Base-by-base conservation (phyloP, 1,284 basidiomycete genomes). In the Malassezia dermatis region DNA sequence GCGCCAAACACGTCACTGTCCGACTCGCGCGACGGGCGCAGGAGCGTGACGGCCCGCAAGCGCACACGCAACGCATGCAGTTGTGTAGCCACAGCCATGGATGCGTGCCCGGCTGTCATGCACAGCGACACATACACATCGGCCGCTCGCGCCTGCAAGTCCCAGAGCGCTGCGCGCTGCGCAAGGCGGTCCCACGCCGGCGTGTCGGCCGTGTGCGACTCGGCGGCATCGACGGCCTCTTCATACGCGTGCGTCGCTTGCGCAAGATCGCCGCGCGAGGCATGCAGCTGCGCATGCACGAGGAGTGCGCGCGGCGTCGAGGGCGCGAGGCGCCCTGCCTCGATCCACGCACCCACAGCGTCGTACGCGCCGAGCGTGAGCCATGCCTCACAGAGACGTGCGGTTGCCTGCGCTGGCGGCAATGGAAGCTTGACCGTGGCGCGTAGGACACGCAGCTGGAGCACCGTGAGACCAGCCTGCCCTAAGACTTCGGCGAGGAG, bases 1-100 rank as follows among this genome's bases (percentile, higher is more conserved):
- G n/a, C n/a, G 23, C 17, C 44, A 34, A 48, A 47, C 34, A 47
- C 43, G 41, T 41, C 50, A 17, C 23, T 31, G 28, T 26, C 32
- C 11, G 39, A n/a, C 27, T 43, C 32, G 28, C 3, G n/a, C 19
- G n/a, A 21, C 11, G 17, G 34, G n/a, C 32, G 23, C 1, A 57
- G 43, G 2, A 57, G 26, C 35, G 46, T 42, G 15, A 50, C 41
- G 3, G 28, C 15, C 10, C 46, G 52, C 30, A 54, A 39, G 12
- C 43, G 46, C 39, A 27, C 24, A 4, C 52, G 52, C 46, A 54
- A 31, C 4, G 52, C 52, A 23, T 49, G 45, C 39, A 54, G 32
- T 6, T 31, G 23, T 2, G 45, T 39, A 17, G 19, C n/a, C 19
- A 48, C 19, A 3, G 52, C 51, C 21, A 40, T 26, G 0, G 48